These are phyloP conservation scores for Acaromyces ingoldii DNA, from an alignment of 1,284 basidiomycete species.

Conservation along the genomic window DNA sequence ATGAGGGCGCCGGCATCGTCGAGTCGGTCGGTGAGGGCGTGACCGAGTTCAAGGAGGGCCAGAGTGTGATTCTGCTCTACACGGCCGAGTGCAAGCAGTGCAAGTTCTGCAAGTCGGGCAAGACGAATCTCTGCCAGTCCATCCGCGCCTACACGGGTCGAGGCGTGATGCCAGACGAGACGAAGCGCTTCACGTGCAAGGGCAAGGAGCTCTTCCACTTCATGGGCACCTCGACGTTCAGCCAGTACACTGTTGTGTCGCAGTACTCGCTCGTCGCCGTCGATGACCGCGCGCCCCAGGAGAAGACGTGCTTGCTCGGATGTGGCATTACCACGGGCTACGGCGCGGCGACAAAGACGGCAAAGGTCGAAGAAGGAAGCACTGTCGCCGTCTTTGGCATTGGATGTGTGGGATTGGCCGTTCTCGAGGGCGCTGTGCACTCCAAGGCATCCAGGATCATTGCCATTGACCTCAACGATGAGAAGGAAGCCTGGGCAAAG, in stretches of 20 bases:
- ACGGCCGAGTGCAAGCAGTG: conserved; percentile 49
- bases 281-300: conserved; percentile 74
- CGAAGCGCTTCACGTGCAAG: conserved; percentile 82
- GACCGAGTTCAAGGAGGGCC: conserved; percentile 68
- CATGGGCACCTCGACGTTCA: conserved; percentile 98
- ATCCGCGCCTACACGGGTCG: conserved; percentile 92
- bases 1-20: conserved; percentile 58
- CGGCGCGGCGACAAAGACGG: conserved; percentile 70
- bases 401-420: conserved; percentile 91
- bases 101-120: conserved; percentile 91
- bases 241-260: conserved; percentile 96
- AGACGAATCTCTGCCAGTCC: conserved; percentile 67
- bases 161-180: conserved; percentile 91
- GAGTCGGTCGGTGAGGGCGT: conserved; percentile 93
- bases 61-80: conserved; percentile 67
- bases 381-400: conserved; percentile 91
- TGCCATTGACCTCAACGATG: conserved; percentile 88
- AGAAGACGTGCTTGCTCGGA: conserved; percentile 87
- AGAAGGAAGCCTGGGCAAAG: conserved; percentile 69
- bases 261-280: conserved; percentile 94
- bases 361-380: conserved; percentile 58
- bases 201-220: conserved; percentile 88
- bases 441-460: conserved; percentile 83
- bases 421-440: conserved; percentile 64
- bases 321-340: conserved; percentile 98